Conservation (phyloP, 2,329 filamentous ascomycete genomes). For the Camptophora hylomeconis region DNA sequence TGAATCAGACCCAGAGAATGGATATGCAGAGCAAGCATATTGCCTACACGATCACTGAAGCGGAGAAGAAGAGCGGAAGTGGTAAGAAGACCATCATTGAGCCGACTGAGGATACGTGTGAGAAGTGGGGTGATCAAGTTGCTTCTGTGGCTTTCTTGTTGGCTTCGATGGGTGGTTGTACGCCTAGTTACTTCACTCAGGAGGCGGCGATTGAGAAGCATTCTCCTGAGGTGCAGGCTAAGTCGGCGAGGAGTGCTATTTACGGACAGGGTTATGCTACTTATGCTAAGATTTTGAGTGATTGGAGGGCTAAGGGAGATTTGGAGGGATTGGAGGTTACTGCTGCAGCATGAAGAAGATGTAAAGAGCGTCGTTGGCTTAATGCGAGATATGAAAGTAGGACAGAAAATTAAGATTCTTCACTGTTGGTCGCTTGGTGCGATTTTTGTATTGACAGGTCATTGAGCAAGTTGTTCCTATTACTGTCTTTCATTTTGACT, state of each 20-base stretch:
- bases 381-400: too few species aligned
- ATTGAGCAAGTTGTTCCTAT: too few species aligned
- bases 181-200: constrained; percentile 13
- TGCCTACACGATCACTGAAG: constrained; percentile 1
- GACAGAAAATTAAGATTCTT: too few species aligned
- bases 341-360: too few species aligned
- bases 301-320: constrained; percentile 9
- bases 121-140: constrained; percentile 11
- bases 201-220: constrained; percentile 5
- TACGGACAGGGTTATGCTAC: constrained; percentile 9
- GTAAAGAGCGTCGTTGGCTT: too few species aligned
- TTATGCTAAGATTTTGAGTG: constrained; percentile 9
- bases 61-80: constrained; percentile 5
- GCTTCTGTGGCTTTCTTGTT: constrained; percentile 4
- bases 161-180: constrained; percentile 10
- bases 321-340: constrained; percentile 12
- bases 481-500: too few species aligned
- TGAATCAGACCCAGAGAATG: constrained; percentile 2
- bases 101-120: constrained; percentile 9
- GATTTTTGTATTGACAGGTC: too few species aligned
- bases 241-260: constrained; percentile 6
- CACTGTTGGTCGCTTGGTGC: too few species aligned
- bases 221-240: neutral
- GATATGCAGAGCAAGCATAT: neutral
- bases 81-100: constrained; percentile 8